Evolutionary conservation across 345 rosid genomes (phyloP).

Genomic region (Kandelia obovata): DNA sequence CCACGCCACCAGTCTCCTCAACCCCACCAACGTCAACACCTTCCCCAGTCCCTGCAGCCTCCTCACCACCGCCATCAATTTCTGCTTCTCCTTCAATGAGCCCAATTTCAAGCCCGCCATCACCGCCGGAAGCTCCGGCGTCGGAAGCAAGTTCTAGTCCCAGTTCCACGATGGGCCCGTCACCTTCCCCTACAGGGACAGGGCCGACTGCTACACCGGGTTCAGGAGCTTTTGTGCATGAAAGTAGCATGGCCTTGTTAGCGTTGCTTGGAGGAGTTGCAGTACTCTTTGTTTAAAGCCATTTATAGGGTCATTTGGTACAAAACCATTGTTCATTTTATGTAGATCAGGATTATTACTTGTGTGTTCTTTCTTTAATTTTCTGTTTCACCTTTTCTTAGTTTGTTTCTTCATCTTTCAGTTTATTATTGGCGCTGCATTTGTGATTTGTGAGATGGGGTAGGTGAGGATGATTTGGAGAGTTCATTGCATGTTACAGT

Average conservation of each 20-base stretch:
- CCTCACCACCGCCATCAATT: background rate
- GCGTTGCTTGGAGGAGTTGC: conserved; percentile 37
- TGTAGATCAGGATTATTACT: conserved; percentile 34
- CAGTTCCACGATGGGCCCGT: background rate
- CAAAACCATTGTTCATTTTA: background rate
- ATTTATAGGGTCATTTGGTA: background rate
- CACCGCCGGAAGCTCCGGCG: background rate
- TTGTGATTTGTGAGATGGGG: conserved; percentile 22
- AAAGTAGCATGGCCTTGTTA: conserved; percentile 25
- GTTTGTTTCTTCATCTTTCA: no score
- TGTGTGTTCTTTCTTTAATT: conserved; percentile 32
- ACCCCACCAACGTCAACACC: conserved; percentile 7
- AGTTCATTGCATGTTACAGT: background rate
- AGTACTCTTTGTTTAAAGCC: conserved; percentile 31
- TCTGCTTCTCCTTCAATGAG: background rate
- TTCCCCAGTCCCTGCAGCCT: background rate
- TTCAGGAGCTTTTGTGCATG: conserved; percentile 28
- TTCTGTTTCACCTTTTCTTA: background rate
- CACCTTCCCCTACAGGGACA: background rate
- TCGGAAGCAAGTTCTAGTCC: background rate
- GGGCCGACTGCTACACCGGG: conserved; percentile 5
- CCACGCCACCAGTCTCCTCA: conserved; percentile 3
- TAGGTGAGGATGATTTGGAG: conserved; percentile 11
- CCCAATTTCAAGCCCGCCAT: conserved; percentile 1
- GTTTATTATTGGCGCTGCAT: conserved; percentile 33